Evolutionary conservation across 208 protist genomes (phyloP), one percentile per base, ranked within the genome.

Genomic region (Crithidia fasciculata): DNA sequence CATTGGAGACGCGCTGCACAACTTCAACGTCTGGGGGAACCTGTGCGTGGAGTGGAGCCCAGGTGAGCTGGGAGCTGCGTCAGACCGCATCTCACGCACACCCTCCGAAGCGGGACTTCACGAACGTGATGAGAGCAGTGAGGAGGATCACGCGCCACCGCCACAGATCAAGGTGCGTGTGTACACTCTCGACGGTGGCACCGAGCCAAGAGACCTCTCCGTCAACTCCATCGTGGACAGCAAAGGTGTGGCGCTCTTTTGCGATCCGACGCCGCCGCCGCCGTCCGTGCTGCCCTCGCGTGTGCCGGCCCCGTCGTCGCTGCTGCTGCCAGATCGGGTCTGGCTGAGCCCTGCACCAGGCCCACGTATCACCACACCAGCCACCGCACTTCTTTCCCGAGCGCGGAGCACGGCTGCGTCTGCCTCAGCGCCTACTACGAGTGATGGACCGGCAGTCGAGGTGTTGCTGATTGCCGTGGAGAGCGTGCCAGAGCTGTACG

Each of bases 381-480:
- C 64, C 16, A n/a, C 64, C 8, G 37, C 7, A 15, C 40, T 8
- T 5, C 9, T n/a, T 9, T 43, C 49, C 13, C 4, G 3, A 4
- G n/a, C 64, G 0, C 1, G 19, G 0, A 16, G 4, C 5, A 6
- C 50, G 0, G 50, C 63, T 9, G 36, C 39, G 18, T 4, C 43
- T 36, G 59, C 15, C 56, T 8, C 56, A 12, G 28, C 28, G 28
- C 28, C 28, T 28, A 28, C 28, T 28, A 28, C 28, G 28, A 28
- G 28, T 1, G 56, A 72, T 37, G 67, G 45, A 10, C 59, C 59
- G 7, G 49, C 60, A 3, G 69, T 61, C 10, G 59, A 67, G 49
- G 16, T 74, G 41, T 8, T 68, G 59, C 52, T 74, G 12, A 39
- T 74, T n/a, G 58, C 69, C 0, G 59, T 74, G 69, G 69, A 74